Conservation (phyloP, 2,329 filamentous ascomycete genomes). For the Aspergillus sojae region DNA sequence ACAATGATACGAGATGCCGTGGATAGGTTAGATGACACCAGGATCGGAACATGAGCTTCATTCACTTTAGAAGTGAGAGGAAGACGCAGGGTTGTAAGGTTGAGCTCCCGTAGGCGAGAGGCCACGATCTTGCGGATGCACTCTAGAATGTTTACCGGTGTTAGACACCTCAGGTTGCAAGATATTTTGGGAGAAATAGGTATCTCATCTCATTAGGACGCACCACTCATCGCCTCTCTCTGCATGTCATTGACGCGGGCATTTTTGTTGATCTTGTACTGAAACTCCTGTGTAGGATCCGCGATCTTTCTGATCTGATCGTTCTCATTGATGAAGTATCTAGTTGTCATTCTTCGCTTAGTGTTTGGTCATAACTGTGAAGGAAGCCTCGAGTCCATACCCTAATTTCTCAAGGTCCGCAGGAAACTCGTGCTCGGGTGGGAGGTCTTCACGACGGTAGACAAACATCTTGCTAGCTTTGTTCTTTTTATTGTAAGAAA, state of each 20-base stretch:
- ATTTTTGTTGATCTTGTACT: slow-evolving; percentile 73
- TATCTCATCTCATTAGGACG: slow-evolving; percentile 21
- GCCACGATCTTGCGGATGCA: slow-evolving; percentile 65
- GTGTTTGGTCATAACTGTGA: background rate
- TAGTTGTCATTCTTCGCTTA: slow-evolving; percentile 36
- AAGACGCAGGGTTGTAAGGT: slow-evolving; percentile 63
- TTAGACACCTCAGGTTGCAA: background rate
- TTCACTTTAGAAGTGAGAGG: slow-evolving; percentile 55
- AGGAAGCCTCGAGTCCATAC: slow-evolving; percentile 48
- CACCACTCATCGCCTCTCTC: slow-evolving; percentile 73
- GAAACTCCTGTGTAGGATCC: slow-evolving; percentile 70
- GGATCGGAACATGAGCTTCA: slow-evolving; percentile 69
- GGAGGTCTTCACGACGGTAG: slow-evolving; percentile 67
- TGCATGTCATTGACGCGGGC: slow-evolving; percentile 76
- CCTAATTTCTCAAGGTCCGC: slow-evolving; percentile 70
- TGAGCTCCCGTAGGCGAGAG: slow-evolving; percentile 62
- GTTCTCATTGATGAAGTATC: slow-evolving; percentile 75
- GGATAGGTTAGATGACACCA: slow-evolving; percentile 61
- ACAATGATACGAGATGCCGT: slow-evolving; percentile 67
- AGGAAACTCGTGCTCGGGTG: slow-evolving; percentile 69
- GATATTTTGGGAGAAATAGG: background rate
- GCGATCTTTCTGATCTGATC: slow-evolving; percentile 74
- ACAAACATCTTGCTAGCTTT: slow-evolving; percentile 68
- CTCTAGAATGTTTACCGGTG: slow-evolving; percentile 17
- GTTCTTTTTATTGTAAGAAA: background rate